These are phyloP conservation scores for Flueggea neowawraea DNA, from an alignment of 441 rosid species.

Conservation along the genomic window DNA sequence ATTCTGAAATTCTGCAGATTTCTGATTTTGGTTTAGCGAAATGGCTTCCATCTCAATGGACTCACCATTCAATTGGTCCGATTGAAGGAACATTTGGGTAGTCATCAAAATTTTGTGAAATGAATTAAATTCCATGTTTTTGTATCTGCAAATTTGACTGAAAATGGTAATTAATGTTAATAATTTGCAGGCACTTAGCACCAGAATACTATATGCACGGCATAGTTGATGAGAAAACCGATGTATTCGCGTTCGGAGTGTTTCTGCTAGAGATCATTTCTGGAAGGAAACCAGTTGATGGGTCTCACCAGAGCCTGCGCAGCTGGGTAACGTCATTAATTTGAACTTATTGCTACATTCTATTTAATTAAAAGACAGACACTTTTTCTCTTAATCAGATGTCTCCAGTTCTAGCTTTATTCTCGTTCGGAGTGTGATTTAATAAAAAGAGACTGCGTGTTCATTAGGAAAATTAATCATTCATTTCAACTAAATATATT, in stretches of 20 bases:
- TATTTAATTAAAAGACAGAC: neutral
- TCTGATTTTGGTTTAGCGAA: conserved; percentile 98
- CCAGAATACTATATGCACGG: conserved; percentile 98
- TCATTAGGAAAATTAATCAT: neutral
- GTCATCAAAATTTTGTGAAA: neutral
- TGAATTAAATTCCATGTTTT: neutral
- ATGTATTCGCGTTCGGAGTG: conserved; percentile 96
- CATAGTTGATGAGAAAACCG: conserved; percentile 97
- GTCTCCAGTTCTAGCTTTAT: too few species aligned
- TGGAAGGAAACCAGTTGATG: conserved; percentile 87
- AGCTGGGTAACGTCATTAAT: conserved; percentile 59
- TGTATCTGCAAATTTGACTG: neutral
- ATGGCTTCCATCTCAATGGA: conserved; percentile 99
- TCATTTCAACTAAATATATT: neutral
- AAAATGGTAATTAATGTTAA: neutral
- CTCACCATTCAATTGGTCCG: conserved; percentile 96
- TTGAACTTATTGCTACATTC: too few species aligned
- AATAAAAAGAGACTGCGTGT: neutral
- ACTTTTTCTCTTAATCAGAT: too few species aligned
- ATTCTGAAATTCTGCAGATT: conserved; percentile 36
- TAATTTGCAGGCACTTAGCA: conserved; percentile 71
- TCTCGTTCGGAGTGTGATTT: too few species aligned
- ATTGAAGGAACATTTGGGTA: conserved; percentile 99
- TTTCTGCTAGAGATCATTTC: conserved; percentile 81
- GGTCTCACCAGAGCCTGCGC: conserved; percentile 86